A percentile compares a stretch with the other conserved stretches of the same genome.
These are phyloP conservation scores for Trichoderma virens DNA, from an alignment of 495 filamentous ascomycete species.

Conservation along the genomic window DNA sequence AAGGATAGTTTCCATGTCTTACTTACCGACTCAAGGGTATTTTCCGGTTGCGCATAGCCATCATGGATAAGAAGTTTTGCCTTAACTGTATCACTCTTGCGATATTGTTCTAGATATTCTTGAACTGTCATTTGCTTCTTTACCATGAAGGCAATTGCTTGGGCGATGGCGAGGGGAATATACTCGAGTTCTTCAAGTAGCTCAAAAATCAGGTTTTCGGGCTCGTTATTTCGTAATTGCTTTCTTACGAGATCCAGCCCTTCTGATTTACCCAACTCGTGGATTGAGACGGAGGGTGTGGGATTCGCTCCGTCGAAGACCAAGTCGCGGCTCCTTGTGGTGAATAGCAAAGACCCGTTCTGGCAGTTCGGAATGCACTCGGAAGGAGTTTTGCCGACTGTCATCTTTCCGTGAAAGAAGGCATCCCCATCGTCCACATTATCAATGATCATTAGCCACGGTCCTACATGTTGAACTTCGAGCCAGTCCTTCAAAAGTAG, in stretches of 20 bases:
- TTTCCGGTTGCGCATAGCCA: conserved; percentile 27
- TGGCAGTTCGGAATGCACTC: conserved; percentile 19
- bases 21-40: conserved; percentile 27
- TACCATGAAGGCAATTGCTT: conserved; percentile 27
- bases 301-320: conserved; percentile 17
- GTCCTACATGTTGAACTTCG: conserved; percentile 18
- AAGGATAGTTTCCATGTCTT: conserved; percentile 40
- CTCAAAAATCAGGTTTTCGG: background rate
- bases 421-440: conserved; percentile 36
- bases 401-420: conserved; percentile 15
- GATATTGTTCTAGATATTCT: conserved; percentile 19
- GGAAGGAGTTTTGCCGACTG: conserved; percentile 9
- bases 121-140: conserved; percentile 17
- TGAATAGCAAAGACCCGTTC: conserved; percentile 21
- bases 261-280: conserved; percentile 14
- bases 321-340: conserved; percentile 23
- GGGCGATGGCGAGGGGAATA: conserved; percentile 27
- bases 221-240: conserved; percentile 8
- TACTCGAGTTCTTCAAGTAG: conserved; percentile 18
- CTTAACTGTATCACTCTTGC: background rate
- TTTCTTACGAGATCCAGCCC: background rate
- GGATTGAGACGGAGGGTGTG: conserved; percentile 18
- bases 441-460: conserved; percentile 39
- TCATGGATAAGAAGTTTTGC: conserved; percentile 25
- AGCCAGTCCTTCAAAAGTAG: conserved; percentile 28